Base-by-base conservation (phyloP, 176 grass and related monocot genomes). In the Eragrostis curvula region DNA sequence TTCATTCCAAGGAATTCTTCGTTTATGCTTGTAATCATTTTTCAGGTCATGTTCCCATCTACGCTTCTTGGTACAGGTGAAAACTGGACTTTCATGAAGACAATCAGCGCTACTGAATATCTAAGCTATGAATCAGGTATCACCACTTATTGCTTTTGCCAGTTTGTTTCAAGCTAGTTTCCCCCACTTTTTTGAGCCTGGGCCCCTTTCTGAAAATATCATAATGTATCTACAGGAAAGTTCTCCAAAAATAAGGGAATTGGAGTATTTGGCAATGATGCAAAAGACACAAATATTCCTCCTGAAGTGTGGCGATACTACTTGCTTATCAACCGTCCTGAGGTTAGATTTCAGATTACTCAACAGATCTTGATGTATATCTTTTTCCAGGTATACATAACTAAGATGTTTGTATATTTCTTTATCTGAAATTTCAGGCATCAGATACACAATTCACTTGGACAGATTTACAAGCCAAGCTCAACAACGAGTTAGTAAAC, bases 371-470 rank as follows among this genome's bases (percentile, higher is more conserved):
- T 73, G 14, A 16, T 25, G 23, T 21, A 61, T 52, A 48, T 42
- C 14, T 66, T 28, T 79, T 41, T 83, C 21, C 44, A 36, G 47
- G 27, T 23, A 29, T 15, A 49, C 16, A 50, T 29, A 48, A 66
- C 29, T 53, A 48, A 74, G 12, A 66, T 47, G 32, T 49, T 51
- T 57, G 13, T 13, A 87, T 79, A 67, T 57, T 18, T 62, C 29
- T 64, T 44, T 67, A 45, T 81, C 16, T 80, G n/a, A 60, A 87
- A 62, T 76, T 81, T 43, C 75, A 93, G 94, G 89, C 81, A 79
- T 94, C 94, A 79, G 94, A 97, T 78, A 87, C 94, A 81, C 78
- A 89, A 60, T 97, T 97, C 78, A 91, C 91, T 45, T 97, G 91
- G 91, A 25, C 14, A 73, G 89, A 91, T 80, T 82, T 97, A 77